Percentiles rank a stretch among this genome's conserved stretches.
Evolutionary conservation across 352 stramenopile species (phyloP).

Genomic region (Labyrinthula sp.): DNA sequence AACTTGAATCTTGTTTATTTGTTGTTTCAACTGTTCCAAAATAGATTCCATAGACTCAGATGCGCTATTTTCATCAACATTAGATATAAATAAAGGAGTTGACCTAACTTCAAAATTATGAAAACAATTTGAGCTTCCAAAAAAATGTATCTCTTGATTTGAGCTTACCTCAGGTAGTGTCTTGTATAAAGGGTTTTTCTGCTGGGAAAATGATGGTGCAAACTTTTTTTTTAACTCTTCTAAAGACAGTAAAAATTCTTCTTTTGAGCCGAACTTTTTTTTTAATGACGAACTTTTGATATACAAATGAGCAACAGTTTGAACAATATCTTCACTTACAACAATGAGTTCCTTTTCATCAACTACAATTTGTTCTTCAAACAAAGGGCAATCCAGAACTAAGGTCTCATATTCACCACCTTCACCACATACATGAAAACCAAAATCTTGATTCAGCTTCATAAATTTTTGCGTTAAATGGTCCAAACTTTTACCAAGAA

Average conservation of each 20-base stretch:
- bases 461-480: slow-evolving; percentile 65
- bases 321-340: slow-evolving; percentile 8
- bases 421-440: slow-evolving; percentile 92
- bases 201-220: neutral
- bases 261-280: slow-evolving; percentile 1
- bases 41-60: too few relatives aligned
- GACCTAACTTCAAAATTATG: neutral
- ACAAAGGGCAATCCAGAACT: slow-evolving; percentile 83
- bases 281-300: slow-evolving; percentile 8
- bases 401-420: slow-evolving; percentile 98
- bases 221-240: neutral
- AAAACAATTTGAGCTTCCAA: neutral
- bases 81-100: too few relatives aligned
- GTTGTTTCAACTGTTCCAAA: too few relatives aligned
- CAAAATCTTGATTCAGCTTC: slow-evolving; percentile 71
- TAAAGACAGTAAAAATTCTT: neutral
- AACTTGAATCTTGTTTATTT: too few relatives aligned
- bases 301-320: slow-evolving; percentile 3
- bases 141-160: neutral
- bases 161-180: neutral
- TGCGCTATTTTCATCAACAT: too few relatives aligned
- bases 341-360: slow-evolving; percentile 34
- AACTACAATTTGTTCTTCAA: slow-evolving; percentile 71
- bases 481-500: slow-evolving; percentile 47
- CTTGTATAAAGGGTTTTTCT: neutral